Base-by-base conservation (phyloP, 2,329 filamentous ascomycete genomes). In the Fusarium devonianum region DNA sequence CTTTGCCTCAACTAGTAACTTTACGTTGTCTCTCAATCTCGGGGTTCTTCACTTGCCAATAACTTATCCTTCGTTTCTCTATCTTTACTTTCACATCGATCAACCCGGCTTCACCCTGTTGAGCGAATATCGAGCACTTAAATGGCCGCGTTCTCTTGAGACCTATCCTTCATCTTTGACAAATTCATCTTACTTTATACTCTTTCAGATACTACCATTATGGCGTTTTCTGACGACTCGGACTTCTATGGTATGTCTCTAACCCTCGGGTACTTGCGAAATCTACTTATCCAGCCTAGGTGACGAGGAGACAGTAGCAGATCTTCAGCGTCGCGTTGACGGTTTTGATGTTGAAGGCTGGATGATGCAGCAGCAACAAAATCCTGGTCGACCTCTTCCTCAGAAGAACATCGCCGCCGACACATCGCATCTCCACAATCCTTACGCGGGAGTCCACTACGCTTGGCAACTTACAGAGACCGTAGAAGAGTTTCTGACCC, bases 391-490 rank as follows among this genome's bases (percentile, higher is more conserved):
- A 19, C 62, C 71, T 9, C 33, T 58, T n/a, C 62, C 52, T 14
- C 58, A 51, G 30, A 53, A 38, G 18, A 56, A 29, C 28, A 32
- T 57, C n/a, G 29, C 49, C 4, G 39, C 54, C 4, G 54, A 66
- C n/a, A 44, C 56, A 6, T 56, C 70, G 1, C 69, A 67, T 18
- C 69, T 82, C 3, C 78, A 83, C 70, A 89, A 90, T 64, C 78
- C 79, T 2, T 85, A 84, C 58, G 77, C 82, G 47, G 82, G 80
- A 23, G 49, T 77, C 1, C 42, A 69, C 4, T 77, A 76, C 53
- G 85, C 81, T 18, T 85, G 86, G 75, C 87, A 88, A 67, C 75
- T 86, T 19, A 74, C 74, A 2, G 89, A 92, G 66, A 80, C 80
- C 0, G 72, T 88, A 2, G 70, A 81, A 7, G 78, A 80, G 1